Percentiles rank a stretch among this genome's conserved stretches.
phyloP scores from a whole-genome alignment of 495 filamentous ascomycete genomes.

The Penicillium alfredii region DNA sequence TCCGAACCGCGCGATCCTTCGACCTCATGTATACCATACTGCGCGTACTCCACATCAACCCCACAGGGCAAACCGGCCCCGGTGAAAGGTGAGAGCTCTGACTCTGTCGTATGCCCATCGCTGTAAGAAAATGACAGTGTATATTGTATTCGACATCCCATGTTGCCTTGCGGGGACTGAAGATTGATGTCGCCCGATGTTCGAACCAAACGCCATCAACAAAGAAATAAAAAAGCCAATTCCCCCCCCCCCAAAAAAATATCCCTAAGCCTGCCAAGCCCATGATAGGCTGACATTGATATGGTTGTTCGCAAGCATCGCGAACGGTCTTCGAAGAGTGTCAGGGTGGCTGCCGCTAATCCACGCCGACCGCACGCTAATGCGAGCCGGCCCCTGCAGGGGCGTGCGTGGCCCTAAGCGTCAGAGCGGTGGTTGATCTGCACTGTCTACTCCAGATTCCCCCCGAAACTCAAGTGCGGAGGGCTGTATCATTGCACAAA shows the following conservation, averaged over 20 bases:
- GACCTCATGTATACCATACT: conserved; percentile 17
- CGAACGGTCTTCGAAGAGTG: conserved; percentile 11
- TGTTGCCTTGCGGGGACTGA: too few species aligned
- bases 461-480: background rate
- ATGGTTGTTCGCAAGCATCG: conserved; percentile 11
- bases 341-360: conserved; percentile 12
- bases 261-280: too few species aligned
- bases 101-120: background rate
- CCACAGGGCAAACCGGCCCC: conserved; percentile 1
- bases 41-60: conserved; percentile 7
- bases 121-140: conserved; percentile 1
- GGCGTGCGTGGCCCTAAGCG: conserved; percentile 24
- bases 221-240: conserved; percentile 1
- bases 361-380: conserved; percentile 5
- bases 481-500: background rate
- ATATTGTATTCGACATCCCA: too few species aligned
- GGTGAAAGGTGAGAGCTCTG: too few species aligned
- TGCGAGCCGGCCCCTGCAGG: conserved; percentile 6
- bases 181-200: too few species aligned
- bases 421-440: conserved; percentile 7
- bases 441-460: conserved; percentile 5
- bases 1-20: conserved; percentile 17
- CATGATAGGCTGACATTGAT: background rate
- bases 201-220: too few species aligned
- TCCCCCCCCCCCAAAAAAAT: conserved; percentile 2